phyloP scores from a whole-genome alignment of 371 early-diverging fungal species.

The Rhizopus microsporus region DNA sequence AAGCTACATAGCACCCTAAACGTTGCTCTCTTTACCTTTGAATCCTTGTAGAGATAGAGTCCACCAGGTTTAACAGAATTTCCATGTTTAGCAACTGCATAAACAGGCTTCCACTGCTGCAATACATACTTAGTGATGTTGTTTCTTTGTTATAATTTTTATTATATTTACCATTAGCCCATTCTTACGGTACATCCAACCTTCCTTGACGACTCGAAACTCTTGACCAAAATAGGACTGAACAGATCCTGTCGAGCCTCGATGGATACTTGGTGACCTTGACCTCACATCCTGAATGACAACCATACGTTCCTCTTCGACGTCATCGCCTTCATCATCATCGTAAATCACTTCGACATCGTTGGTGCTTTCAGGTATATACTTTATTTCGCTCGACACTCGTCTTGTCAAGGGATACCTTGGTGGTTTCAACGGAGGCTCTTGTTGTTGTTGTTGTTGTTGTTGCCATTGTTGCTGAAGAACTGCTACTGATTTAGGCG shows the following conservation, averaged over 20 bases:
- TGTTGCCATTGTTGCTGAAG: slow-evolving; percentile 43
- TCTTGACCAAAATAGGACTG: slow-evolving; percentile 21
- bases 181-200: slow-evolving; percentile 48
- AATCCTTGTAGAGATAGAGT: slow-evolving; percentile 50
- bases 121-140: background rate
- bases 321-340: slow-evolving; percentile 18
- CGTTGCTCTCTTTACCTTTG: slow-evolving; percentile 32
- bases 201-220: slow-evolving; percentile 46
- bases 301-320: slow-evolving; percentile 14
- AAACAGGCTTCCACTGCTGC: slow-evolving; percentile 55
- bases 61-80: slow-evolving; percentile 51
- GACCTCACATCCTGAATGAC: slow-evolving; percentile 19
- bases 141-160: background rate
- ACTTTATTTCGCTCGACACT: background rate
- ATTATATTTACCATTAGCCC: slow-evolving; percentile 41
- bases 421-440: background rate
- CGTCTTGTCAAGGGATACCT: background rate
- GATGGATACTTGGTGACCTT: slow-evolving; percentile 22
- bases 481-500: slow-evolving; percentile 38
- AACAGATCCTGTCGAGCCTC: slow-evolving; percentile 11
- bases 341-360: slow-evolving; percentile 5
- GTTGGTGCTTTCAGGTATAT: background rate
- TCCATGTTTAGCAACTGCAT: slow-evolving; percentile 58
- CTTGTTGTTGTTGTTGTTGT: slow-evolving; percentile 31
- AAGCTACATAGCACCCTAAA: background rate